phyloP scores from a whole-genome alignment of 176 grass and related monocot species.

The Rhynchospora breviuscula region DNA sequence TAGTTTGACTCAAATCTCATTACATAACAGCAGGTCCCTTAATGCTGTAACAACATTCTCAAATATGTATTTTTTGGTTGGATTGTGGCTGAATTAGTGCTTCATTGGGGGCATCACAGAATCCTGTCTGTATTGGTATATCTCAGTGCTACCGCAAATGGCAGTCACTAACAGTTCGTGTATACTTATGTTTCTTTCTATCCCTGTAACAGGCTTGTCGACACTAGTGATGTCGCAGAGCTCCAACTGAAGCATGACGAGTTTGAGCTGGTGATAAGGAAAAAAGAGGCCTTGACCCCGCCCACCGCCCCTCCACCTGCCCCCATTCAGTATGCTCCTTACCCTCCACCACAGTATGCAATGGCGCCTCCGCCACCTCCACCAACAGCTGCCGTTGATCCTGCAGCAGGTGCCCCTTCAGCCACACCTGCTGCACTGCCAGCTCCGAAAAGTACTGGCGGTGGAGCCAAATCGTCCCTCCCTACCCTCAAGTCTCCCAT shows the following conservation, averaged over 20 bases:
- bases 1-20: background rate
- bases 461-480: slow-evolving; percentile 21
- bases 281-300: slow-evolving; percentile 34
- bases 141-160: background rate
- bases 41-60: background rate
- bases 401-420: slow-evolving; percentile 10
- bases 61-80: background rate
- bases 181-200: background rate
- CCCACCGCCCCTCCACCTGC: slow-evolving; percentile 22
- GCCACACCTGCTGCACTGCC: slow-evolving; percentile 22
- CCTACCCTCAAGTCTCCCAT: slow-evolving; percentile 41
- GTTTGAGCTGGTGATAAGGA: slow-evolving; percentile 38
- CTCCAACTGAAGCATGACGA: slow-evolving; percentile 35
- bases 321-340: slow-evolving; percentile 20
- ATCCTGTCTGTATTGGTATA: background rate
- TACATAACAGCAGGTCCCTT: background rate
- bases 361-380: slow-evolving; percentile 10
- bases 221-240: slow-evolving; percentile 41
- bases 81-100: background rate
- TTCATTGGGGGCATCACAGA: background rate
- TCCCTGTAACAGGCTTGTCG: slow-evolving; percentile 34
- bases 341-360: slow-evolving; percentile 20
- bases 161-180: background rate
- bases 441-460: background rate
- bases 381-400: background rate